These are phyloP conservation scores for Euphorbia tirucalli DNA, from an alignment of 345 rosid species.

Conservation along the genomic window DNA sequence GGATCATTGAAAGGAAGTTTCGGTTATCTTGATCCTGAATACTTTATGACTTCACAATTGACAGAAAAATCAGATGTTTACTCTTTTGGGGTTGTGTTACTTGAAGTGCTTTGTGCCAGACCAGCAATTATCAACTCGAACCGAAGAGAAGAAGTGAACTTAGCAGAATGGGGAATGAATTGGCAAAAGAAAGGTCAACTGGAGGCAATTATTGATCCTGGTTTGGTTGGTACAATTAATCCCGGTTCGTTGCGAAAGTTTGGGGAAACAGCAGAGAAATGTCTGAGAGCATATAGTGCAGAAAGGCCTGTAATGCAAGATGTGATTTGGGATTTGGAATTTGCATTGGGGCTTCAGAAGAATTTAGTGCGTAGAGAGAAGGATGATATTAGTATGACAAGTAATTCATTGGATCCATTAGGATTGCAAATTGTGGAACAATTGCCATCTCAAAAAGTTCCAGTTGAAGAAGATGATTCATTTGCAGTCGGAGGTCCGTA, in stretches of 20 bases:
- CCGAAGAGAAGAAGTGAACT: constrained; percentile 38
- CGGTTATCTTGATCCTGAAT: constrained; percentile 59
- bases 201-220: constrained; percentile 43
- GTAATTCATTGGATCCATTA: constrained; percentile 18
- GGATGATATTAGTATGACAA: constrained; percentile 23
- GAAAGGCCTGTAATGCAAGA: constrained; percentile 60
- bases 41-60: constrained; percentile 39
- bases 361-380: constrained; percentile 15
- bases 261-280: constrained; percentile 48
- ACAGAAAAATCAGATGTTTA: constrained; percentile 63
- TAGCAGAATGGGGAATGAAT: constrained; percentile 49
- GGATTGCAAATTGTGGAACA: constrained; percentile 12
- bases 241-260: constrained; percentile 46
- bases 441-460: constrained; percentile 35
- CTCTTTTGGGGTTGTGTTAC: constrained; percentile 57
- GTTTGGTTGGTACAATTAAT: constrained; percentile 28
- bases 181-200: constrained; percentile 34
- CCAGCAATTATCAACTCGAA: constrained; percentile 33
- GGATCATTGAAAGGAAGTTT: constrained; percentile 50
- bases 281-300: constrained; percentile 42
- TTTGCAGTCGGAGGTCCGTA: neutral
- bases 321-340: constrained; percentile 58
- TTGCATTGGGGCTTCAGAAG: constrained; percentile 42
- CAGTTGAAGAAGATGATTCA: constrained; percentile 11
- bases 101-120: constrained; percentile 53